These are phyloP conservation scores for Neospermospora avenae DNA, from an alignment of 2,329 filamentous ascomycete species.

Conservation along the genomic window DNA sequence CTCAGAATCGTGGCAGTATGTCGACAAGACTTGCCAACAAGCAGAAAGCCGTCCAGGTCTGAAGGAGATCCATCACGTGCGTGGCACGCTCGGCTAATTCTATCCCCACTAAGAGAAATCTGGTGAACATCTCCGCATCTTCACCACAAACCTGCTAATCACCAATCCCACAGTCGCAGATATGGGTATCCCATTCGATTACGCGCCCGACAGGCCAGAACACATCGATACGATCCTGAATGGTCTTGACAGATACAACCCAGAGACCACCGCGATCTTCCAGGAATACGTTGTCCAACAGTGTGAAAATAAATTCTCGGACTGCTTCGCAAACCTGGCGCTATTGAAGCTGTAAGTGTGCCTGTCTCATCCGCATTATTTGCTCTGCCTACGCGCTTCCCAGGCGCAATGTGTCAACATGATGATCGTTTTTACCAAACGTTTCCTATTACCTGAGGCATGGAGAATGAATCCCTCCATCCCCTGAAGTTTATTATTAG, in stretches of 20 bases:
- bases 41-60: not conserved
- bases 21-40: not conserved
- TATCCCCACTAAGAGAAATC: constrained; percentile 8
- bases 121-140: not conserved
- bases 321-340: constrained; percentile 95
- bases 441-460: constrained; percentile 98
- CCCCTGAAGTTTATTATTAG: constrained; percentile 70
- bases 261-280: constrained; percentile 88
- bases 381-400: constrained; percentile 12
- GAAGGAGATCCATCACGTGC: not conserved
- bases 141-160: not conserved
- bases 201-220: constrained; percentile 86
- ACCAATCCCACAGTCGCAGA: constrained; percentile 11
- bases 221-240: constrained; percentile 93
- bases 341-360: constrained; percentile 89
- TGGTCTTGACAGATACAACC: constrained; percentile 97
- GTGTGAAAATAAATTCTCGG: constrained; percentile 91
- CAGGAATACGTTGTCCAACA: constrained; percentile 93
- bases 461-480: constrained; percentile 54
- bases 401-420: constrained; percentile 38
- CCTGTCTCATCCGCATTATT: not conserved
- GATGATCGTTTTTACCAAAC: constrained; percentile 74
- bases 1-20: no score
- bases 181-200: constrained; percentile 62
- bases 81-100: not conserved